phyloP scores from a whole-genome alignment of 257 asterid genomes.

The Cruciata laevipes region DNA sequence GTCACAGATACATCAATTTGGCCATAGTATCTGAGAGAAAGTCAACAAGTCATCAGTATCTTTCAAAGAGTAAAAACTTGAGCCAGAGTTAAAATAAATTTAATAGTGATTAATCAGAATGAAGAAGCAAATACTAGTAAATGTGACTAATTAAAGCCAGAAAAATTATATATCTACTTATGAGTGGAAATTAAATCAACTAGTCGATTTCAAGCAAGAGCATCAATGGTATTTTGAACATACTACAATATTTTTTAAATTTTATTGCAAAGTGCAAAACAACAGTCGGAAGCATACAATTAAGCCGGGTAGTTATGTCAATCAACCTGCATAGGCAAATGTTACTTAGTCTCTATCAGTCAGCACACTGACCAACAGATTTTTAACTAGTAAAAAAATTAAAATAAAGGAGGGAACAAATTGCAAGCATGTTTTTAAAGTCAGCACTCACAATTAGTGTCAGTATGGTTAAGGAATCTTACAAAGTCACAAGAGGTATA shows the following conservation, averaged over 20 bases:
- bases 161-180: background rate
- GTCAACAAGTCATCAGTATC: constrained; percentile 5
- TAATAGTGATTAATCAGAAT: background rate
- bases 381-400: background rate
- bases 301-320: background rate
- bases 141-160: background rate
- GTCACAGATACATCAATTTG: constrained; percentile 86
- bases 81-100: background rate
- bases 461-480: constrained; percentile 34
- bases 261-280: background rate
- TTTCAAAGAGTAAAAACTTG: constrained; percentile 1
- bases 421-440: too few relatives aligned
- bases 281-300: background rate
- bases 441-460: background rate
- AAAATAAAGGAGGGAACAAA: background rate
- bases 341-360: background rate
- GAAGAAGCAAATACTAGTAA: background rate
- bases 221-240: background rate
- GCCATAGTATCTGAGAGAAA: constrained; percentile 68
- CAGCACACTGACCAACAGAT: background rate
- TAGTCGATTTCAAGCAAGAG: background rate
- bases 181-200: background rate
- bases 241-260: background rate
- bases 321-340: background rate
- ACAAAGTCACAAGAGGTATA: constrained; percentile 90